Percentiles rank a stretch among this genome's conserved stretches.
phyloP scores from a whole-genome alignment of 2,329 filamentous ascomycete species.

The Didymella glomerata region DNA sequence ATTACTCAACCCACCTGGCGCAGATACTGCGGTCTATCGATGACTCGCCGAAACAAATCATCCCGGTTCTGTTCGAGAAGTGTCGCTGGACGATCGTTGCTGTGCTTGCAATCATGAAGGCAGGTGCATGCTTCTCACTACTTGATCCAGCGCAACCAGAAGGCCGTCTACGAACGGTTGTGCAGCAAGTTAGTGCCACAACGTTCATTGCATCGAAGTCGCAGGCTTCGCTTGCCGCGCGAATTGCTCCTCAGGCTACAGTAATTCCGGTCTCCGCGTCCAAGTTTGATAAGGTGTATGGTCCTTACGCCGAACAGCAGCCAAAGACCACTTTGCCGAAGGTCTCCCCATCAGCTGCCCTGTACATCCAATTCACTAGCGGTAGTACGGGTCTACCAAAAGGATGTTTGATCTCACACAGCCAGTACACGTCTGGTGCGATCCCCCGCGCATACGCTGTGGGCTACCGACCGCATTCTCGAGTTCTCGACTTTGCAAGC shows the following conservation, averaged over 20 bases:
- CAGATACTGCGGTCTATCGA: constrained; percentile 37
- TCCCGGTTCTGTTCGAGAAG: constrained; percentile 54
- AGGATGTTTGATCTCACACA: constrained; percentile 47
- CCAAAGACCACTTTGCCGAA: constrained; percentile 37
- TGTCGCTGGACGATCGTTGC: constrained; percentile 51
- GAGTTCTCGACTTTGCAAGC: constrained; percentile 49
- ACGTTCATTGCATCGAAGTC: constrained; percentile 43
- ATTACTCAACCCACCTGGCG: constrained; percentile 44
- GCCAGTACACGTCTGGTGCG: constrained; percentile 48
- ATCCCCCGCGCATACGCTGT: constrained; percentile 44
- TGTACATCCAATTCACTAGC: constrained; percentile 51
- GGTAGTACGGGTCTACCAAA: constrained; percentile 50
- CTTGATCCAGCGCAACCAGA: constrained; percentile 50
- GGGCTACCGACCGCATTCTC: constrained; percentile 47
- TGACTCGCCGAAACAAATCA: constrained; percentile 41
- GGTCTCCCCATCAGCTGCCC: constrained; percentile 36
- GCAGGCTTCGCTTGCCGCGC: constrained; percentile 40
- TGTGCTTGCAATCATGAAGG: constrained; percentile 52
- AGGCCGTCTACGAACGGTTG: constrained; percentile 43
- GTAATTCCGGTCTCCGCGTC: constrained; percentile 47
- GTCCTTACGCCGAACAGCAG: constrained; percentile 40
- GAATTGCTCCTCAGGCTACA: constrained; percentile 40
- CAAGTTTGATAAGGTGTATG: constrained; percentile 42
- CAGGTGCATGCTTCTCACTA: constrained; percentile 49
- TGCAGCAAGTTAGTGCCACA: constrained; percentile 42